Conservation (phyloP, 2,329 filamentous ascomycete species). For the Xylariaceae sp. region DNA sequence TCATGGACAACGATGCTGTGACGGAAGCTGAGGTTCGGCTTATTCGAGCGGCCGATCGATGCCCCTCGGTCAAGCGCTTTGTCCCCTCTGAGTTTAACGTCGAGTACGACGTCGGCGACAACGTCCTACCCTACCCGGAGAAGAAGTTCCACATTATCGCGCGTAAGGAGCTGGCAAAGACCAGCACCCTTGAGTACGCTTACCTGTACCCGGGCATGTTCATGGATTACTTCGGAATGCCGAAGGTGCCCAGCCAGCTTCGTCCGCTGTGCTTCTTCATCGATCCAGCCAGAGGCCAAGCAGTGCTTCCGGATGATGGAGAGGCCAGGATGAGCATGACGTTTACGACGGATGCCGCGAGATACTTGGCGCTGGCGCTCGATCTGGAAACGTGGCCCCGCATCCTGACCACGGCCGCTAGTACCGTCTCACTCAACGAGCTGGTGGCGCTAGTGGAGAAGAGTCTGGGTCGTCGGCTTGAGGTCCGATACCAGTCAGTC, state of each 20-base stretch:
- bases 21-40: constrained; percentile 28
- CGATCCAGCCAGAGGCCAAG: constrained; percentile 21
- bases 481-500: constrained; percentile 24
- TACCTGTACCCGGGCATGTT: constrained; percentile 34
- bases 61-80: constrained; percentile 29
- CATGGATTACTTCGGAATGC: constrained; percentile 33
- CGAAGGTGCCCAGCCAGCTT: constrained; percentile 19
- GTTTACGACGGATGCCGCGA: constrained; percentile 26
- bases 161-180: constrained; percentile 26
- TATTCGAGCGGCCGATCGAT: constrained; percentile 28
- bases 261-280: constrained; percentile 27
- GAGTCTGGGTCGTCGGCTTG: constrained; percentile 16
- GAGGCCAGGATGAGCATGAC: constrained; percentile 28
- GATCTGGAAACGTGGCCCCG: constrained; percentile 27
- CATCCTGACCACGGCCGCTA: constrained; percentile 22
- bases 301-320: constrained; percentile 27
- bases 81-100: constrained; percentile 35
- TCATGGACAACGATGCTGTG: constrained; percentile 25
- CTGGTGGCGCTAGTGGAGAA: constrained; percentile 20
- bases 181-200: constrained; percentile 26
- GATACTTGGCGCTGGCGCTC: constrained; percentile 26
- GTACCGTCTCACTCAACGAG: constrained; percentile 26
- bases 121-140: constrained; percentile 29
- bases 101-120: constrained; percentile 30
- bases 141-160: constrained; percentile 26